Evolutionary conservation across 371 early-diverging fungal genomes (phyloP).

Genomic region (Blakeslea trispora): DNA sequence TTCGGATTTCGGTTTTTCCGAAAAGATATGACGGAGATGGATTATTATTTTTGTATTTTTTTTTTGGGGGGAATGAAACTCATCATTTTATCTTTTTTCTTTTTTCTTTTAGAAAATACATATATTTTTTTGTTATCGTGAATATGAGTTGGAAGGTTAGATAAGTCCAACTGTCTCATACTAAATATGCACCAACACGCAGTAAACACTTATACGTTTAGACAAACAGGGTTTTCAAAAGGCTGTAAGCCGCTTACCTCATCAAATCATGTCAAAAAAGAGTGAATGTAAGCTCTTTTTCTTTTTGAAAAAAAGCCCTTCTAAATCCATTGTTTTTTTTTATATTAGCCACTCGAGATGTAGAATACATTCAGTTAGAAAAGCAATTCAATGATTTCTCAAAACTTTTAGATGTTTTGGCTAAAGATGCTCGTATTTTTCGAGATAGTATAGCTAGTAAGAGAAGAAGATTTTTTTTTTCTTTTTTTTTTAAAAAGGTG

Average conservation of each 20-base stretch:
- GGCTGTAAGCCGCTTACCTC: conserved; percentile 36
- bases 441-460: conserved; percentile 73
- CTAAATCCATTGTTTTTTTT: not conserved
- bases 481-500: conserved; percentile 2
- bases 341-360: conserved; percentile 64
- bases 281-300: conserved; percentile 43
- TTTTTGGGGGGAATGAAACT: no score
- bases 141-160: not conserved
- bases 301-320: no score
- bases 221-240: conserved; percentile 42
- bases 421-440: conserved; percentile 71
- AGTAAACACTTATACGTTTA: no score
- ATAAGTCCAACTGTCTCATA: no score
- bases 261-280: conserved; percentile 48
- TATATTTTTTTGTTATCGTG: not conserved
- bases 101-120: no score
- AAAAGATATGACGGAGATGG: not conserved
- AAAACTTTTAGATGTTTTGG: conserved; percentile 54
- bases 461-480: not conserved
- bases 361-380: conserved; percentile 66
- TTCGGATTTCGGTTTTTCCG: not conserved
- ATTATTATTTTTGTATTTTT: not conserved
- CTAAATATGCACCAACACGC: no score
- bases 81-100: not conserved
- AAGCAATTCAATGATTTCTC: conserved; percentile 62